phyloP scores from a whole-genome alignment of 768 basidiomycete genomes.

The Clitopilus hobsonii region DNA sequence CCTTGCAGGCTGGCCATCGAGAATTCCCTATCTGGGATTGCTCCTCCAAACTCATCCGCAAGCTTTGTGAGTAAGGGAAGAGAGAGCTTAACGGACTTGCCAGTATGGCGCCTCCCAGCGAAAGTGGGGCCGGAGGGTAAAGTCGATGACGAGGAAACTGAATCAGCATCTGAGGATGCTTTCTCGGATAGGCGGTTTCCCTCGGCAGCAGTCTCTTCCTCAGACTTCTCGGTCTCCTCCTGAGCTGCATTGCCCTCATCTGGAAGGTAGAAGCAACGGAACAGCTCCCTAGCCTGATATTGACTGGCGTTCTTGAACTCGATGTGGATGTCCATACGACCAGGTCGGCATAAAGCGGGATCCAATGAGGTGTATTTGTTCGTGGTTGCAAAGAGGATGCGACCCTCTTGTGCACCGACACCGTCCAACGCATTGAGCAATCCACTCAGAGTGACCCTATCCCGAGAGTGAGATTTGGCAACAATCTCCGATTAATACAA shows the following conservation, averaged over 20 bases:
- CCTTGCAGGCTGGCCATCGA: constrained; percentile 51
- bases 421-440: constrained; percentile 80
- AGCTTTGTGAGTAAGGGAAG: constrained; percentile 34
- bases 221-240: constrained; percentile 12
- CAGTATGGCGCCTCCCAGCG: constrained; percentile 20
- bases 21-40: constrained; percentile 43
- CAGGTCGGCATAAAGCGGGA: constrained; percentile 70
- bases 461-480: constrained; percentile 3
- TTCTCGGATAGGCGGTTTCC: constrained; percentile 9
- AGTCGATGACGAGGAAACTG: neutral
- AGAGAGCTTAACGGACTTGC: constrained; percentile 37
- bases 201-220: constrained; percentile 16
- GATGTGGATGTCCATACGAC: constrained; percentile 76
- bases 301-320: constrained; percentile 73
- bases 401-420: constrained; percentile 77
- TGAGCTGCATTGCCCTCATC: constrained; percentile 15
- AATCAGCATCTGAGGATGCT: neutral
- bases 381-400: constrained; percentile 74
- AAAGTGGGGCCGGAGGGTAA: constrained; percentile 2
- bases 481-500: neutral
- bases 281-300: constrained; percentile 64
- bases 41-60: constrained; percentile 50
- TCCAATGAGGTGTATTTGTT: constrained; percentile 71
- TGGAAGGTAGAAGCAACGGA: constrained; percentile 63
- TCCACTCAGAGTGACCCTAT: constrained; percentile 60